Base-by-base conservation (phyloP, 441 rosid genomes). In the Croton setiger region DNA sequence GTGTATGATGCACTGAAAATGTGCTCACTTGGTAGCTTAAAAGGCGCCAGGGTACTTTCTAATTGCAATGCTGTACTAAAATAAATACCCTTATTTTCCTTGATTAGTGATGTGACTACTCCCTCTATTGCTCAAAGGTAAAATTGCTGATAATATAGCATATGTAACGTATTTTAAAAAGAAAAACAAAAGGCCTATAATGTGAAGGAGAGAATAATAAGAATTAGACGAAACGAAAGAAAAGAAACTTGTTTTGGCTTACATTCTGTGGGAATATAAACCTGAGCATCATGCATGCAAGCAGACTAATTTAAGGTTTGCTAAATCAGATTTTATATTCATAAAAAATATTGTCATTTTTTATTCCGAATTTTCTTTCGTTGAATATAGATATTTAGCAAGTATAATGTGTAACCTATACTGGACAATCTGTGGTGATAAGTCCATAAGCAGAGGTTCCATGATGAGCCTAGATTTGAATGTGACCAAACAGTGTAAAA, bases 281-380 rank as follows among this genome's bases (percentile, higher is more conserved):
- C 9, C 10, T 39, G 10, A 39, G 10, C 51, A 45, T 44, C 36
- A 44, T 6, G 45, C 47, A 52, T 10, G 35, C 53, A 45, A 14
- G 31, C 57, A 37, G 37, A 57, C 20, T 36, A 51, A 27, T 33
- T 11, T 6, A 51, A n/a, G 18, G 44, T 55, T 52, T 36, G 60
- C 17, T 7, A 7, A 36, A 52, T 18, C 47, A 51, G 58, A 51
- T 55, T 43, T 13, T 66, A 10, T 55, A 10, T 49, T 36, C 21
- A 60, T 65, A 67, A 36, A 45, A 70, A 27, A 31, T 23, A 31
- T 31, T 41, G 18, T n/a, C 18, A 37, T 43, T 17, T 31, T 64
- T 35, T 23, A 37, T 48, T 39, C 8, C 23, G 13, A 39, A 51
- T 12, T 13, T 47, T 13, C 31, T 23, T 23, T 27, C 20, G 31